Conservation (phyloP, 345 rosid genomes). For the Populus deltoides region DNA sequence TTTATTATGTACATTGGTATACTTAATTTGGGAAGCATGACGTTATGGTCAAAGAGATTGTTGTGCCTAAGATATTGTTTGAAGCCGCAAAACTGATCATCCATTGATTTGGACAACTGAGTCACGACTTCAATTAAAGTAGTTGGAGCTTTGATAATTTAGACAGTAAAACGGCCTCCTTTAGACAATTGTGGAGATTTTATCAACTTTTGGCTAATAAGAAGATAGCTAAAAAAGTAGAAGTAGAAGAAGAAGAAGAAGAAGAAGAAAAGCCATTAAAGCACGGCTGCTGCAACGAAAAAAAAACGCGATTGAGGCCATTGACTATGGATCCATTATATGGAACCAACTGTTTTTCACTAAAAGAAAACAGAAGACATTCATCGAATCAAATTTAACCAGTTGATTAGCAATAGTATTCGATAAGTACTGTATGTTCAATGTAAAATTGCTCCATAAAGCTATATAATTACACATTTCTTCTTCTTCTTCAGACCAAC, state of each 20-base stretch:
- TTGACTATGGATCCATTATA: not conserved
- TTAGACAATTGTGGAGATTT: too few species aligned
- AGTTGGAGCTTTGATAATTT: not conserved
- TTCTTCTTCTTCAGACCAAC: not conserved
- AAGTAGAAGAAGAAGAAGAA: too few species aligned
- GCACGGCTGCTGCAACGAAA: too few species aligned
- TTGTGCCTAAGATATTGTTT: not conserved
- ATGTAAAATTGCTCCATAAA: not conserved
- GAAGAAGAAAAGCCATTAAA: too few species aligned
- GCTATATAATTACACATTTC: not conserved
- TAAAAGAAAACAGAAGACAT: not conserved
- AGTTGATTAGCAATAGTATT: not conserved
- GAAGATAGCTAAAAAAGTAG: too few species aligned
- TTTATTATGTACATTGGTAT: too few species aligned
- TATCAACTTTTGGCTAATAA: too few species aligned
- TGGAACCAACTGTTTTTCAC: not conserved
- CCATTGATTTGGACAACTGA: not conserved
- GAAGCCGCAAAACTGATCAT: not conserved
- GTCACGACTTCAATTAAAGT: not conserved
- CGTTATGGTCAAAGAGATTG: not conserved
- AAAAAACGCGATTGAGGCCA: too few species aligned
- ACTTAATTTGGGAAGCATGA: not conserved
- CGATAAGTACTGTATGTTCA: not conserved
- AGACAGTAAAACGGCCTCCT: not conserved
- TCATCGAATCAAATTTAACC: not conserved